These are phyloP conservation scores for Aureobasidium sp. DNA, from an alignment of 2,329 filamentous ascomycete genomes.

Conservation along the genomic window DNA sequence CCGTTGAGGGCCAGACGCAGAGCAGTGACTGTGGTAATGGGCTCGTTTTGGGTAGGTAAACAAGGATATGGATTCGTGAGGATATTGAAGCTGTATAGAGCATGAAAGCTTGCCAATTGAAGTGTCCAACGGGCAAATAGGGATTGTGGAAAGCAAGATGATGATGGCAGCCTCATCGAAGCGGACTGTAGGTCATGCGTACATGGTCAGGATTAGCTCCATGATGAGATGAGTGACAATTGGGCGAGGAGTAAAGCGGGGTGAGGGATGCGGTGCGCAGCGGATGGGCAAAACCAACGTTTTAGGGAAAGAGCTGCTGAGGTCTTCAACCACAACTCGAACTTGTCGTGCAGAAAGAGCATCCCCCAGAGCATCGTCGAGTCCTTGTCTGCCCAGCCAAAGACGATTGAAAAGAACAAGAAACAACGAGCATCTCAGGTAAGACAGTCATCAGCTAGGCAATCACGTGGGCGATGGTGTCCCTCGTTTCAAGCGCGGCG, in stretches of 20 bases:
- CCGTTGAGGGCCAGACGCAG: constrained; percentile 12
- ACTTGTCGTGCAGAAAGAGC: background rate
- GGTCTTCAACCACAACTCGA: background rate
- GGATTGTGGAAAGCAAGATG: background rate
- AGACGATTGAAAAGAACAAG: background rate
- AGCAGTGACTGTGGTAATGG: constrained; percentile 1
- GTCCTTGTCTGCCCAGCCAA: background rate
- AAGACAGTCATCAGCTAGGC: background rate
- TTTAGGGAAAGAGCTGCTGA: background rate
- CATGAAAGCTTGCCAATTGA: background rate
- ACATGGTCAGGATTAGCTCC: constrained; percentile 5
- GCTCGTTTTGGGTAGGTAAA: background rate
- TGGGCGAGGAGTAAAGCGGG: constrained; percentile 7
- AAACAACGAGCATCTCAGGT: background rate
- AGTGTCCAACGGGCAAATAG: background rate
- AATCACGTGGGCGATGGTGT: constrained; percentile 6
- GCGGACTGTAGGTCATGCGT: constrained; percentile 1
- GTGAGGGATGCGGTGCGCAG: constrained; percentile 11
- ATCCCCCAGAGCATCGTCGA: background rate
- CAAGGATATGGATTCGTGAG: background rate
- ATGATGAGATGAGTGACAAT: constrained; percentile 11
- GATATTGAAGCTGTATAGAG: background rate
- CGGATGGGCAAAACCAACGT: constrained; percentile 11
- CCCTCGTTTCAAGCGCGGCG: constrained; percentile 4
- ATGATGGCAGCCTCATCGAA: background rate